These are phyloP conservation scores for Lasiodiplodia sp. DNA, from an alignment of 2,329 filamentous ascomycete species.

Conservation along the genomic window DNA sequence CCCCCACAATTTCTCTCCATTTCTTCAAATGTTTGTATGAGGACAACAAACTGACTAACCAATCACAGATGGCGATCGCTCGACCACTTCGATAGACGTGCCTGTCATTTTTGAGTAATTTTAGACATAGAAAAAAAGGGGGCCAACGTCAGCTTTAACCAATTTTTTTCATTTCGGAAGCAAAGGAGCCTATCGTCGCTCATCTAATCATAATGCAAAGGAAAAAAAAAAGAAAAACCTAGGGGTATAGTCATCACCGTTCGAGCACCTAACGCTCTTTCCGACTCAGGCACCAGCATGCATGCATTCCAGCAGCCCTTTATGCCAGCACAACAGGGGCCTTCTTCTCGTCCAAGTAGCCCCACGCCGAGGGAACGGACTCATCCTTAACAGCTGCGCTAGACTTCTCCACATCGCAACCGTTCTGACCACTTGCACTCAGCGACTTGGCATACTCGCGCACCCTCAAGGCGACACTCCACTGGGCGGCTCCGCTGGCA, in stretches of 20 bases:
- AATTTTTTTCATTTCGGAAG: neutral
- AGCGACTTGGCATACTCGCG: constrained; percentile 40
- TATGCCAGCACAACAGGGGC: constrained; percentile 6
- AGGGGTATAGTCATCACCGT: constrained; percentile 26
- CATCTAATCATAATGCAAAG: constrained; percentile 16
- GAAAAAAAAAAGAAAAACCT: constrained; percentile 7
- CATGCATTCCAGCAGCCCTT: neutral
- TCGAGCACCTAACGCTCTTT: neutral
- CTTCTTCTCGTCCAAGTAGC: constrained; percentile 16
- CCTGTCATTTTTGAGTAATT: constrained; percentile 17
- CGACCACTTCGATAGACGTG: neutral
- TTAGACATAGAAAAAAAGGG: neutral
- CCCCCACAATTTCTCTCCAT: neutral
- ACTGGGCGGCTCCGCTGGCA: constrained; percentile 43
- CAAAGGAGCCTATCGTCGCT: constrained; percentile 8
- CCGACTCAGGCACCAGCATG: neutral
- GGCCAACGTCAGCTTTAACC: neutral
- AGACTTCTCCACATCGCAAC: constrained; percentile 22
- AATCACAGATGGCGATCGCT: neutral
- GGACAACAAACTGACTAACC: neutral
- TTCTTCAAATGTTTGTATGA: neutral
- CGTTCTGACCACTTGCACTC: constrained; percentile 11
- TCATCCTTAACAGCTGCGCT: neutral
- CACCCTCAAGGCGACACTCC: constrained; percentile 43
- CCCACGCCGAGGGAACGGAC: neutral